Percentiles rank a stretch among this genome's conserved stretches.
Evolutionary conservation across 192 early-diverging fungal species (phyloP).

Genomic region (Chytriomyces hyalinus): DNA sequence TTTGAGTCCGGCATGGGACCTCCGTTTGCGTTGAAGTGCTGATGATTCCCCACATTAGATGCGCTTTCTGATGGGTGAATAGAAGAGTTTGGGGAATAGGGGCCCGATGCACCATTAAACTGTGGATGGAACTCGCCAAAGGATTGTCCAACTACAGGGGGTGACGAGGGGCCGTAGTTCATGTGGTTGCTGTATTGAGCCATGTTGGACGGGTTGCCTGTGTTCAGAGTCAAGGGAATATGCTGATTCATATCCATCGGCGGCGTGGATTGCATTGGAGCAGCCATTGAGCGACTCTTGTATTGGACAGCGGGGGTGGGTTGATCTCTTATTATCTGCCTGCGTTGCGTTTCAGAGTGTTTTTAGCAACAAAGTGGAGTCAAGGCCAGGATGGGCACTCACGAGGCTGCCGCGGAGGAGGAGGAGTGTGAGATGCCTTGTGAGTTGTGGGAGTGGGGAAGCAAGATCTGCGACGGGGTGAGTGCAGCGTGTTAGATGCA

Average conservation of each 20-base stretch:
- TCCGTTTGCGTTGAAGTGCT: neutral
- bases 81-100: slow-evolving; percentile 27
- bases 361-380: no score
- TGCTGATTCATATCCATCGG: neutral
- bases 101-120: neutral
- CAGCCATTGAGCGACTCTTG: neutral
- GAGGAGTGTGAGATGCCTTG: no score
- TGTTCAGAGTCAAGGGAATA: no score
- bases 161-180: neutral
- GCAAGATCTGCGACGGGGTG: no score
- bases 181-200: neutral
- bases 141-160: neutral
- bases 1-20: neutral
- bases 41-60: slow-evolving; percentile 20
- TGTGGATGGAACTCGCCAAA: neutral
- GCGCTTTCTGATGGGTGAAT: slow-evolving; percentile 30
- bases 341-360: no score
- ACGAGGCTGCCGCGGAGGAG: no score
- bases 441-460: no score
- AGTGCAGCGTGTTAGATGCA: no score
- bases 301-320: no score
- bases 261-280: neutral
- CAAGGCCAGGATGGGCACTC: no score
- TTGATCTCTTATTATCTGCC: no score
- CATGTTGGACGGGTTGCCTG: no score